Percentiles rank a stretch among this genome's conserved stretches.
phyloP scores from a whole-genome alignment of 2,329 filamentous ascomycete species.

The Stagonosporopsis cucurbitacearum region DNA sequence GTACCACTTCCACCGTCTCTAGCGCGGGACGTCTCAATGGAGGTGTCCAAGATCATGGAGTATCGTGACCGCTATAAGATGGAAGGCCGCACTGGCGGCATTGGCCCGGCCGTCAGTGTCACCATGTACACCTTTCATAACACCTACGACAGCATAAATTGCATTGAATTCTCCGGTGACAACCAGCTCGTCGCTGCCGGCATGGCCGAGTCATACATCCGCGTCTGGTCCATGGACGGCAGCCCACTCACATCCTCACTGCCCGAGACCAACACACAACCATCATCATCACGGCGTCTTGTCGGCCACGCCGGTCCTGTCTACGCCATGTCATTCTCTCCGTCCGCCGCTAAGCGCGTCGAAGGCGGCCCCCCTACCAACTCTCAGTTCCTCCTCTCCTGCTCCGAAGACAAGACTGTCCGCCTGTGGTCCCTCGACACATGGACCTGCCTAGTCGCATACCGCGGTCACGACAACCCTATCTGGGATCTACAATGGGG shows the following conservation, averaged over 20 bases:
- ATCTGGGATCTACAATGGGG: constrained; percentile 90
- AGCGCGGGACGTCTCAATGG: constrained; percentile 88
- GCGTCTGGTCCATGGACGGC: constrained; percentile 90
- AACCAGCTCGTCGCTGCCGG: constrained; percentile 85
- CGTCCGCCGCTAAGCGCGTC: constrained; percentile 62
- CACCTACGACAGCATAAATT: constrained; percentile 89
- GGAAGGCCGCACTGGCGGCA: constrained; percentile 80
- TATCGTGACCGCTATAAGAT: constrained; percentile 91
- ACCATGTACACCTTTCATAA: constrained; percentile 99
- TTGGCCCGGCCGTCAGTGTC: constrained; percentile 82
- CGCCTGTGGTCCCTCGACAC: constrained; percentile 92
- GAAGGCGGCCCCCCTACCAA: constrained; percentile 60
- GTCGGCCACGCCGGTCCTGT: constrained; percentile 91
- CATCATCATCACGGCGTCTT: constrained; percentile 72
- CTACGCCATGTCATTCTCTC: constrained; percentile 88
- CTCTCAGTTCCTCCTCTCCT: constrained; percentile 82
- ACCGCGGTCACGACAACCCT: constrained; percentile 89
- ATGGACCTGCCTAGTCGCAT: constrained; percentile 91
- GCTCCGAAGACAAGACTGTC: constrained; percentile 84
- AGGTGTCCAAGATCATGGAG: constrained; percentile 92
- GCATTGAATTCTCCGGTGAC: constrained; percentile 94
- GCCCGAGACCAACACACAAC: constrained; percentile 62
- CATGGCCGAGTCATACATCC: constrained; percentile 93
- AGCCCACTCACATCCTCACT: constrained; percentile 73
- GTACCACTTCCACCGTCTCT: constrained; percentile 87